Evolutionary conservation across 129 eudicot genomes (phyloP), one percentile per base, ranked within the genome.

Genomic region (Oenanthe sinensis): DNA sequence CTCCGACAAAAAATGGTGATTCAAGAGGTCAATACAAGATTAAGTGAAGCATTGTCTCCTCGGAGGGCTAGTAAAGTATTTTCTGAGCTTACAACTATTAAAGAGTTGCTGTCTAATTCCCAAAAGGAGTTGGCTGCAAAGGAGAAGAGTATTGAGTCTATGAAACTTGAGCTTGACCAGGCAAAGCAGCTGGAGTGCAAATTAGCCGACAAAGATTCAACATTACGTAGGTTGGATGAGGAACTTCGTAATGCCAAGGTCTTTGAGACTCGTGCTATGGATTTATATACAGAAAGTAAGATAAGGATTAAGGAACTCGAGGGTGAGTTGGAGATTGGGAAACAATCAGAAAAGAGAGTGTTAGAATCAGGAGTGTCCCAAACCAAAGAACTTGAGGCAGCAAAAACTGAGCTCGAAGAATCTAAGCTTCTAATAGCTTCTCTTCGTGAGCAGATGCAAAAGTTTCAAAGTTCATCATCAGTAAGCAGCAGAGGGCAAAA

Each of bases 401-500:
- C 86, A 2, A 84, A 86, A 80, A 67, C 77, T 82, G 88, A 87
- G 44, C 86, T 90, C 5, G 87, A 91, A 82, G 89, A 91, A 67
- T 89, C 91, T 12, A 91, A 85, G 82, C 89, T 78, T 7, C 85
- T 87, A 58, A 82, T 85, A 11, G 36, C 77, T 24, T 28, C 87
- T 0, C 85, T 93, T 16, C 84, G 39, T 17, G 85, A 86, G 73
- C 71, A 81, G 81, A 74, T 93, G 70, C 83, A 74, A 3, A 63
- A 80, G 46, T n/a, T 84, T 24, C 85, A 79, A 79, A 72, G 76
- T 17, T 55, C 78, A 65, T 54, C 80, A 48, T 24, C 73, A 20
- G 13, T 43, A 43, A 50, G 71, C 8, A 47, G 79, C 9, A 69
- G 62, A 43, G n/a, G 40, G 72, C 30, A 20, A 7, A 24, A 63